Evolutionary conservation across 2,329 filamentous ascomycete genomes (phyloP), one percentile per base, ranked within the genome.

Genomic region (Aspergillus latus): DNA sequence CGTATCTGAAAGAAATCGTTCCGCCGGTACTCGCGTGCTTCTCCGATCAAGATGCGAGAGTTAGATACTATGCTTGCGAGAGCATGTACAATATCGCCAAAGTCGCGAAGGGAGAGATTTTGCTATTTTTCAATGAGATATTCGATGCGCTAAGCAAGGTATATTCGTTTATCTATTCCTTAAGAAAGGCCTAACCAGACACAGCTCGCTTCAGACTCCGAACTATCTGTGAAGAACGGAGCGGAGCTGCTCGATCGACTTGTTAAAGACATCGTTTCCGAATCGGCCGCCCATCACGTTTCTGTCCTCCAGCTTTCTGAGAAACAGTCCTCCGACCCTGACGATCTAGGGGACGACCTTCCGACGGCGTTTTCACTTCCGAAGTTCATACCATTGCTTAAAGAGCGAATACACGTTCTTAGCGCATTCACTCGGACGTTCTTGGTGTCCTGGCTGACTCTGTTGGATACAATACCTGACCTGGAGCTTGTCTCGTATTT

Each of bases 1-100:
- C 88, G 59, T 97, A 97, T 72, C 83, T 99, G 50, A 88, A 92
- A 70, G 88, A 92, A 66, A 97, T 99, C 66, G 93, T 99, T 0
- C 93, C 93, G 45, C 95, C 95, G 2, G 94, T 99, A 4, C 83
- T 99, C 46, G 94, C 94, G 51, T 99, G 95, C 79, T 99, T 99
- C 75, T 90, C 90, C 56, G 95, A 99, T 66, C 94, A 97, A 78
- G 94, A 99, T 88, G 92, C 94, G 29, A 85, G 94, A 57, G 94
- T 97, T 32, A 85, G 94, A 62, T 99, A 99, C 74, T 99, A 99
- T 76, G 94, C 94, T 26, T 99, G 94, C 76, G 94, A 99, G 79
- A 95, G 92, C 74, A 99, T 99, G 94, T 99, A 99, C 78, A 99
- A 99, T 75, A 99, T 99, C 70, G 92, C 94, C 69, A 99, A 99